Conservation (phyloP, 805 yeast species). For the Priceomyces medius region DNA sequence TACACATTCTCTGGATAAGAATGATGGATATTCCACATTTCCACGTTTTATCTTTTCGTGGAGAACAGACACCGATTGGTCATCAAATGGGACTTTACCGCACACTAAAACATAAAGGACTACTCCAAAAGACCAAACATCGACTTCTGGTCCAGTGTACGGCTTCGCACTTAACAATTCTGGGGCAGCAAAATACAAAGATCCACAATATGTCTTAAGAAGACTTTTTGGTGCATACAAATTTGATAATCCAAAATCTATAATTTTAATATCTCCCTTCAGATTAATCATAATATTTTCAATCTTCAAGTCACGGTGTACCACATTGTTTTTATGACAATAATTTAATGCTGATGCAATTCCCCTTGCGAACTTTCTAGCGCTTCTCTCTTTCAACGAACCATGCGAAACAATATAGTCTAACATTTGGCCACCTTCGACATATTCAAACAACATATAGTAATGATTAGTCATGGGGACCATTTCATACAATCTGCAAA, state of each 20-base stretch:
- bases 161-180: slow-evolving; percentile 91
- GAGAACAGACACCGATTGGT: slow-evolving; percentile 83
- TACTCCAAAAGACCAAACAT: slow-evolving; percentile 97
- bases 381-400: slow-evolving; percentile 87
- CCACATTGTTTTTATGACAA: slow-evolving; percentile 90
- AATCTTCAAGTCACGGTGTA: slow-evolving; percentile 94
- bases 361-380: slow-evolving; percentile 91
- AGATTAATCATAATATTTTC: slow-evolving; percentile 94
- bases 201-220: slow-evolving; percentile 94
- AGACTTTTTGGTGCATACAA: slow-evolving; percentile 68
- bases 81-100: slow-evolving; percentile 98
- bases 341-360: slow-evolving; percentile 92
- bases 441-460: slow-evolving; percentile 95
- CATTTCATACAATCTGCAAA: slow-evolving; percentile 89
- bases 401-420: slow-evolving; percentile 98
- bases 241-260: slow-evolving; percentile 94
- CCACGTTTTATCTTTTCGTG: slow-evolving; percentile 95
- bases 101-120: slow-evolving; percentile 92
- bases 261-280: slow-evolving; percentile 90
- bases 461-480: slow-evolving; percentile 96
- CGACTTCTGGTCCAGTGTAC: slow-evolving; percentile 95
- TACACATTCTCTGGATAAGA: slow-evolving; percentile 75
- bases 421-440: slow-evolving; percentile 95
- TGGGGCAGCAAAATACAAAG: slow-evolving; percentile 97
- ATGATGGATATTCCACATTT: slow-evolving; percentile 84